Conservation (phyloP, 768 basidiomycete species). For the Trametes elegans region DNA sequence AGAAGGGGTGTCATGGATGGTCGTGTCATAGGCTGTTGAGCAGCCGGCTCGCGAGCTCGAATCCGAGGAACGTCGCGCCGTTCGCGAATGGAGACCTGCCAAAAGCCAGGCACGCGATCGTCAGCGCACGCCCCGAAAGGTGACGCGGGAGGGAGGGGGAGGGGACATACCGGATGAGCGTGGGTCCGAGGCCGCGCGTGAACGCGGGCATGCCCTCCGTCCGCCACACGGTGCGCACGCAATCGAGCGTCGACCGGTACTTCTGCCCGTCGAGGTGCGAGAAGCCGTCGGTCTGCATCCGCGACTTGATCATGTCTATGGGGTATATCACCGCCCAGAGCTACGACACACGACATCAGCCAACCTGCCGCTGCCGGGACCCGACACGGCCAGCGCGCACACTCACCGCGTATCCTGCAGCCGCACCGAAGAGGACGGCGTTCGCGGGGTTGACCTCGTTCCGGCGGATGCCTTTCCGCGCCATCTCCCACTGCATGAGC, state of each 20-base stretch:
- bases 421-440: constrained; percentile 84
- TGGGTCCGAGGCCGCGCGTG: constrained; percentile 87
- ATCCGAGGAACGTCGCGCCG: constrained; percentile 94
- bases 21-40: constrained; percentile 38
- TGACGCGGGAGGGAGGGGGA: no score
- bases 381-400: neutral
- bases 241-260: constrained; percentile 81
- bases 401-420: constrained; percentile 88
- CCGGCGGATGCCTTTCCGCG: constrained; percentile 63
- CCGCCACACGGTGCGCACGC: constrained; percentile 77
- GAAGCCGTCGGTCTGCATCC: constrained; percentile 95
- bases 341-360: constrained; percentile 35
- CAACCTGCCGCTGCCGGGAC: no score
- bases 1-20: neutral
- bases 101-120: neutral
- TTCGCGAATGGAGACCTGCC: constrained; percentile 93
- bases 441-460: constrained; percentile 77
- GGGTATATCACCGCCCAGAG: constrained; percentile 94
- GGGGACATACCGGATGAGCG: constrained; percentile 74
- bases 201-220: constrained; percentile 85
- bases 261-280: constrained; percentile 70
- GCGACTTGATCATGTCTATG: constrained; percentile 94
- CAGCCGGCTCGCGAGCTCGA: constrained; percentile 84
- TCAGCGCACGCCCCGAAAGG: no score
- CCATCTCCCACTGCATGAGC: constrained; percentile 83